phyloP scores from a whole-genome alignment of 1,139 yeast species.

The Hansenula sp. region DNA sequence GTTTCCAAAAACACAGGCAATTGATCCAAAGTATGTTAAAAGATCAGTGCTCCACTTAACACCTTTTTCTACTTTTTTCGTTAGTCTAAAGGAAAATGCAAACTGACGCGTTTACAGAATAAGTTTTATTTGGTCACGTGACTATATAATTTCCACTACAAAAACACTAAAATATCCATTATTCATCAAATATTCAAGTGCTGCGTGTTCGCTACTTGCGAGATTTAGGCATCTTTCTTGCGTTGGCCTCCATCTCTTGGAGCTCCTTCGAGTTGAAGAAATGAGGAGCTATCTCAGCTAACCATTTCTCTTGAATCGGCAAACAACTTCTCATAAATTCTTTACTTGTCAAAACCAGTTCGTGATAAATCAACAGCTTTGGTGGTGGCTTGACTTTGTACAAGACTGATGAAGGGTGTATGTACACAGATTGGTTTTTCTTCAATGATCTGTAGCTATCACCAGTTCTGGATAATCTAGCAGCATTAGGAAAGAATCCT shows the following conservation, averaged over 20 bases:
- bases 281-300: constrained; percentile 63
- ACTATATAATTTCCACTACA: too few species aligned
- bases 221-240: constrained; percentile 17
- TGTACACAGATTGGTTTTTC: constrained; percentile 58
- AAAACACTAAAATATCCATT: too few species aligned
- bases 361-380: constrained; percentile 71
- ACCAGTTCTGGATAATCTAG: constrained; percentile 65
- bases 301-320: constrained; percentile 60
- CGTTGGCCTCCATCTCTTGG: constrained; percentile 13
- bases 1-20: too few species aligned
- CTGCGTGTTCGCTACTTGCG: constrained; percentile 50
- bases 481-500: constrained; percentile 83
- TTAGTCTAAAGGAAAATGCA: too few species aligned
- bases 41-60: too few species aligned
- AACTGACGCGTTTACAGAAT: too few species aligned
- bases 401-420: constrained; percentile 81
- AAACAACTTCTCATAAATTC: constrained; percentile 89
- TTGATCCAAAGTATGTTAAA: too few species aligned
- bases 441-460: constrained; percentile 63
- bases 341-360: constrained; percentile 77
- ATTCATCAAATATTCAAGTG: too few species aligned
- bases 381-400: constrained; percentile 65
- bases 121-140: too few species aligned
- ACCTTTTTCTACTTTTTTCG: background rate
- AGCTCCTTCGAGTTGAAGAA: constrained; percentile 30